Base-by-base conservation (phyloP, 164 flowering plant genomes). In the Vitis labrusca region DNA sequence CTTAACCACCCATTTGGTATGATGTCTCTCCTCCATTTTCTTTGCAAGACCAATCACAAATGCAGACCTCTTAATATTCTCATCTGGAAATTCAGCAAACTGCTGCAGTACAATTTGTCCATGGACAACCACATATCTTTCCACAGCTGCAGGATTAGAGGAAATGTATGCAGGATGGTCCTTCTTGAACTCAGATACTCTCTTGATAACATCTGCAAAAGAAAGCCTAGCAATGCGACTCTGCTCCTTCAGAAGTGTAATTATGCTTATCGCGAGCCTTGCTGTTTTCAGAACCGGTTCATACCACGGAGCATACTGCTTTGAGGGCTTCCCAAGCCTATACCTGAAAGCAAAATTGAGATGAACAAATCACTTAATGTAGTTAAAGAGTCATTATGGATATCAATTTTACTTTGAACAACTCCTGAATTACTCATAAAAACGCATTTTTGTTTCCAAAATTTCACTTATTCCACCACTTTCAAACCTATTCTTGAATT, bases 321-420 rank as follows among this genome's bases (percentile, higher is more conserved):
- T 90, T 70, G 99, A 93, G 58, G 99, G 99, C 77, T 83, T 88
- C 15, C 97, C 99, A 71, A 95, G 97, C 67, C 98, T 83, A 71
- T 94, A 94, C 98, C 98, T 94, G 84, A 61, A 63, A 68, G 9
- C 7, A 37, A 71, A 51, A 50, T 7, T 23, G 32, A 50, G 53
- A 57, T 9, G 65, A 66, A 15, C 11, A 9, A 37, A 37, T 37
- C 44, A 37, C 44, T 3, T 37, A 6, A 37, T 3, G 44, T 37
- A 37, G 44, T 37, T 0, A 3, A 37, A 37, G 44, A 37, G 44
- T 37, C 44, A 37, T 37, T 37, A 37, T 3, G 5, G 44, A 37
- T 37, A 37, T 6, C 44, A 37, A 37, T 37, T 37, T 47, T 14
- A 8, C 44, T 30, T 32, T 8, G 8, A 60, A 32, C 11, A 49